Percentiles rank a stretch among this genome's conserved stretches.
Conservation (phyloP, 2,329 filamentous ascomycete genomes). For the Tolypocladium sp. region DNA sequence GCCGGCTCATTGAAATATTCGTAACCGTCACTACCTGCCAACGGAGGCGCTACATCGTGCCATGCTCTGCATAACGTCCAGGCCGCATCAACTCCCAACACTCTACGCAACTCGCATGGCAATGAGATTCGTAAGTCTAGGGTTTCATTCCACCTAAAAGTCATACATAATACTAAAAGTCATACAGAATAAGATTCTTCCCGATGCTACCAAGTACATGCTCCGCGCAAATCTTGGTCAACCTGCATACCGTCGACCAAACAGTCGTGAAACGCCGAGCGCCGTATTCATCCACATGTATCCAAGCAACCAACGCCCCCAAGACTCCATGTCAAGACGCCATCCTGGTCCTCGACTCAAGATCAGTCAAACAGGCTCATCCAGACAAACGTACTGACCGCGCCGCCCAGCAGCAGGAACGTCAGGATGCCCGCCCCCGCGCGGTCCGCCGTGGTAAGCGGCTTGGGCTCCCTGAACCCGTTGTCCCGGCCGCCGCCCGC, state of each 20-base stretch:
- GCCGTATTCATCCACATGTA: neutral
- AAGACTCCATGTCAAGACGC: neutral
- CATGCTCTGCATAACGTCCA: too few species aligned
- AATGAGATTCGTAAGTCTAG: too few species aligned
- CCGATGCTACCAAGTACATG: neutral
- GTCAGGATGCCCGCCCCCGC: conserved; percentile 42
- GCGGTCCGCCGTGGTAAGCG: conserved; percentile 33
- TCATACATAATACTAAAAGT: too few species aligned
- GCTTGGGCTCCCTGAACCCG: conserved; percentile 10
- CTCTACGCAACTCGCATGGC: too few species aligned
- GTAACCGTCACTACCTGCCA: too few species aligned
- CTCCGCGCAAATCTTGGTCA: neutral
- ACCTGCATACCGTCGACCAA: neutral
- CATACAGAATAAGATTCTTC: too few species aligned
- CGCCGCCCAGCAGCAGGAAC: conserved; percentile 29
- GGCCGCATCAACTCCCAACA: too few species aligned
- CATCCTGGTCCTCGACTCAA: neutral
- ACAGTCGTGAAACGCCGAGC: neutral
- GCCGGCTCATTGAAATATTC: too few species aligned
- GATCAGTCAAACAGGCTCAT: conserved; percentile 31
- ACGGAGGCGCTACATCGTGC: too few species aligned
- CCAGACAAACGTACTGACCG: conserved; percentile 38
- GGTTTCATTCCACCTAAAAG: too few species aligned
- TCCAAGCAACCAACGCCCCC: neutral
- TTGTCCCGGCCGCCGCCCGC: conserved; percentile 27